Base-by-base conservation (phyloP, 1,284 basidiomycete genomes). In the Boletus sp. region DNA sequence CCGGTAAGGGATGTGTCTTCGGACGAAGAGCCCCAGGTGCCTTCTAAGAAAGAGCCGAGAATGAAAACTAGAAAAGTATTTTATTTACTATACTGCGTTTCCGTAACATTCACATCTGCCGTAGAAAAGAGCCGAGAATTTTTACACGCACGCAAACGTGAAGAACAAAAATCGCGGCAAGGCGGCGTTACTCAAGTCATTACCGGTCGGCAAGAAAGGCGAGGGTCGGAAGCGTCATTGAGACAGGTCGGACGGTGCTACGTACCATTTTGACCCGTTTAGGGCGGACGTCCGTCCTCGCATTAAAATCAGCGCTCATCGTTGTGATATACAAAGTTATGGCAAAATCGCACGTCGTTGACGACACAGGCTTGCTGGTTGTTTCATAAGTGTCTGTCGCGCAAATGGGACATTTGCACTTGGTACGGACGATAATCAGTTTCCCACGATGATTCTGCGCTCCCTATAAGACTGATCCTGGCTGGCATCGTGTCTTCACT, bases 51-150 rank as follows among this genome's bases (percentile, higher is more conserved):
- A 69, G 86, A 78, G 56, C 64, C 77, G 23, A 85, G 93, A 19
- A 88, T 93, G 88, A 94, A 81, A 57, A 95, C 93, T 2, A 91
- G 84, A 74, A 96, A 95, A 72, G 83, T 80, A 60, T 39, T 61
- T 52, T 30, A 16, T 46, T 50, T 49, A 16, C 41, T 38, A n/a
- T 44, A 13, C 23, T 14, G 8, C 26, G 0, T 50, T 39, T 41
- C 13, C 22, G 33, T 49, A 34, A 37, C 8, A 13, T 44, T 65
- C 22, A 68, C 32, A 33, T 32, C 29, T 5, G 20, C 42, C 57
- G 22, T 59, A 89, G 88, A 86, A 84, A 73, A 94, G 92, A 71
- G 82, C 91, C 14, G 78, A 80, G 50, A 98, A 98, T 73, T 99
- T 94, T 75, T 97, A 92, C 72, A 83, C 86, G 7, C 76, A 66